phyloP scores from a whole-genome alignment of 495 filamentous ascomycete species.

The Annulohypoxylon maeteangense region DNA sequence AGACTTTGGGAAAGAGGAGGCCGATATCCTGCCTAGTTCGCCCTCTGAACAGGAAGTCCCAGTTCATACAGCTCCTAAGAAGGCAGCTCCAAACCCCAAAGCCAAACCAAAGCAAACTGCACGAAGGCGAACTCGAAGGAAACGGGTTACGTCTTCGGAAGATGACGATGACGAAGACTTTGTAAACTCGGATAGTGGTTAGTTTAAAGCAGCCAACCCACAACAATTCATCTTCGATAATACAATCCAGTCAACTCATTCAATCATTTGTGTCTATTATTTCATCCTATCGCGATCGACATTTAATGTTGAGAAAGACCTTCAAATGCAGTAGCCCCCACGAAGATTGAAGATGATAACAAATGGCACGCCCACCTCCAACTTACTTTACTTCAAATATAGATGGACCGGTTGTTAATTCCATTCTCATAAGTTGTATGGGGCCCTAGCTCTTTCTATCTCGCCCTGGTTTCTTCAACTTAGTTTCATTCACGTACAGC shows the following conservation, averaged over 20 bases:
- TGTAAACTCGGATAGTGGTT: constrained; percentile 27
- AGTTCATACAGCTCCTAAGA: constrained; percentile 28
- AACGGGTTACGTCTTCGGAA: constrained; percentile 36
- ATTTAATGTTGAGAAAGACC: no score
- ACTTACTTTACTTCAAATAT: no score
- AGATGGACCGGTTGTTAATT: no score
- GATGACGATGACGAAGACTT: constrained; percentile 37
- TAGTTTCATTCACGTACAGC: no score
- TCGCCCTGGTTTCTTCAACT: no score
- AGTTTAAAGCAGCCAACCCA: background rate
- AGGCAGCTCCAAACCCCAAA: constrained; percentile 41
- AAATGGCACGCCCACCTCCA: no score
- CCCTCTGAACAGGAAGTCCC: constrained; percentile 21
- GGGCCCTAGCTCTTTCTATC: no score
- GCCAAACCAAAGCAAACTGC: constrained; percentile 39
- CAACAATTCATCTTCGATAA: background rate
- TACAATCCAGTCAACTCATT: background rate
- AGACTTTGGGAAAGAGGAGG: constrained; percentile 40
- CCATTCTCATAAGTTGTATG: no score
- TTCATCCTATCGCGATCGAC: no score
- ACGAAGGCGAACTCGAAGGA: constrained; percentile 43
- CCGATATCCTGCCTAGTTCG: background rate
- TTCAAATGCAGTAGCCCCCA: no score
- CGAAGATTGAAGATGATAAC: no score
- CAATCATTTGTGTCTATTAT: no score